Evolutionary conservation across 2,329 filamentous ascomycete species (phyloP), one percentile per base, ranked within the genome.

Genomic region (Aspergillus sp.): DNA sequence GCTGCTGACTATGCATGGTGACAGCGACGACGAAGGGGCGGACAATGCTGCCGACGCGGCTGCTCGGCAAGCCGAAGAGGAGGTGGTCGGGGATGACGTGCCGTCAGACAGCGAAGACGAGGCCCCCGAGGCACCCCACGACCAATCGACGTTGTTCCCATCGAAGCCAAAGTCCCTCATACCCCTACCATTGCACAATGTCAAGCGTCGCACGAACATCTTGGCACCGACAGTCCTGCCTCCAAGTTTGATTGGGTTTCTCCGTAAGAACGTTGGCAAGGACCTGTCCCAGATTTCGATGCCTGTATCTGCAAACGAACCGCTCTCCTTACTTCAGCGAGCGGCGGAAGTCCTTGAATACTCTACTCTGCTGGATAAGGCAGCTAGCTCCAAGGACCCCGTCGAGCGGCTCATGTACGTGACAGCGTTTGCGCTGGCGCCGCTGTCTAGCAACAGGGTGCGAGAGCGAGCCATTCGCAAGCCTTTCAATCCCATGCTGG

Each of bases 181-280:
- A 8, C 93, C 93, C 4, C 72, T 97, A 11, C 91, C 93, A 1
- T 72, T 95, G 27, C 75, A 81, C 28, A 57, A 69, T 0, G 75
- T 94, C 3, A 67, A 75, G 33, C 82, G 93, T 30, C 81, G 93
- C 45, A 75, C 71, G 6, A 84, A 81, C 0, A 81, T 98, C 11
- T 77, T 83, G 3, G 75, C 86, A 2, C 82, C 90, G 6, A 89
- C 84, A 27, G 82, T 90, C 10, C 73, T 83, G 45, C 93, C 93
- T 0, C 93, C 93, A 0, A 95, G 89, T 63, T 73, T 98, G 42
- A 95, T 98, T 53, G 88, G 88, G 0, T 95, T 97, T 64, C 77
- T 97, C 29, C 83, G 93, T 54, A 98, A 97, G 68, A 98, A 98
- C 56, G 93, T 97, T 7, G 93, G 93, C 61, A 98, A 98, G 67